Base-by-base conservation (phyloP, 257 asterid species). In the Verbena officinalis region DNA sequence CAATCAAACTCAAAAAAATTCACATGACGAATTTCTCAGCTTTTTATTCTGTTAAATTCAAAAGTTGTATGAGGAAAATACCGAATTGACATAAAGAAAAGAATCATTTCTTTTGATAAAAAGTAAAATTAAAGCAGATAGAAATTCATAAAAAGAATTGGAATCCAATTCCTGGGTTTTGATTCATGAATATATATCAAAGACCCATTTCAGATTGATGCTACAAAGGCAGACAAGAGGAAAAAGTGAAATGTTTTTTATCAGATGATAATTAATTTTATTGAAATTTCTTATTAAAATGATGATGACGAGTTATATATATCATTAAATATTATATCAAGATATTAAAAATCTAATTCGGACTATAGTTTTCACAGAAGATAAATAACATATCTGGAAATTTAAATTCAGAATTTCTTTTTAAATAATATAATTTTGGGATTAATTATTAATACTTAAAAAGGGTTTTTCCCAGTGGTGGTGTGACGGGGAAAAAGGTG, bases 71-170 rank as follows among this genome's bases (percentile, higher is more conserved):
- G 27, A 9, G 7, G 4, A 21, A 1, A 40, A 11, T 12, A 21
- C 2, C 1, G 55, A 63, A 49, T 16, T 44, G 56, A 31, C 68
- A 4, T 34, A 49, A 62, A 63, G 24, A 33, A 62, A 63, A 34
- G 70, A 64, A 64, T 48, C 34, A 33, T 64, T 9, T 12, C 51
- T 51, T 64, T 64, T 11, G 60, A 50, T 50, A 36, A 64, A 59
- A 64, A 64, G 60, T 19, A 30, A 20, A 17, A n/a, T n/a, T n/a
- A 42, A 48, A 17, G 55, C 44, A 30, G 13, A n/a, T 27, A 27
- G 5, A 50, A 50, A 51, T 11, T 7, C 11, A 17, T 3, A 63
- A 12, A n/a, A 63, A 19, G 50, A 48, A 12, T 34, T 4, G 69
- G 69, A 63, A 63, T 63, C 69, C 36, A 49, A 49, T 63, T 63